Evolutionary conservation across 192 early-diverging fungal species (phyloP).

Genomic region (Coemansia sp.): DNA sequence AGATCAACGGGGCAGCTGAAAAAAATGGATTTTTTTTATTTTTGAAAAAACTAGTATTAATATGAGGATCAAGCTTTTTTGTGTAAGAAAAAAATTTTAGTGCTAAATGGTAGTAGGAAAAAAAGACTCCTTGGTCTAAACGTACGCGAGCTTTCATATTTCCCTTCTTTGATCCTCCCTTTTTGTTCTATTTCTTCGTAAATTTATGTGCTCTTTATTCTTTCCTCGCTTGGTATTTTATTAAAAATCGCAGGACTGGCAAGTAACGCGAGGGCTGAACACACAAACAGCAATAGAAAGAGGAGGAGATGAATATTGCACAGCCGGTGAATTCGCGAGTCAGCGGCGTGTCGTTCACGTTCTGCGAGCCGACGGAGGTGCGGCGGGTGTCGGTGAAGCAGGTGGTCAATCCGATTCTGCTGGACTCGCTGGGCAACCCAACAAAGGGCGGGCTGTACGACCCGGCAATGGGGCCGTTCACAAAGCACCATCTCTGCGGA

Average conservation of each 20-base stretch:
- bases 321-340: conserved; percentile 79
- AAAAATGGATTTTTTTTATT: conserved; percentile 15
- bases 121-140: neutral
- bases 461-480: conserved; percentile 89
- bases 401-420: conserved; percentile 82
- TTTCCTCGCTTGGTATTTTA: conserved; percentile 9
- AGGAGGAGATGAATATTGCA: conserved; percentile 76
- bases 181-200: neutral
- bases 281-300: too few relatives aligned
- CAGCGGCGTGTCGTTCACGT: conserved; percentile 87
- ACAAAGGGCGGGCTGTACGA: conserved; percentile 92
- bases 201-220: neutral
- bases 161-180: neutral
- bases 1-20: neutral
- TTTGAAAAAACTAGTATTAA: neutral
- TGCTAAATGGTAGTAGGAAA: too few relatives aligned
- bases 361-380: conserved; percentile 85
- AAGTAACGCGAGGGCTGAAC: neutral
- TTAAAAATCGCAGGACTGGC: neutral
- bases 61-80: neutral
- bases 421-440: conserved; percentile 90
- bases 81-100: conserved; percentile 14
- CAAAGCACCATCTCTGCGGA: conserved; percentile 74
- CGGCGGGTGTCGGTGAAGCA: conserved; percentile 92
- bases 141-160: neutral